A percentile compares a stretch with the other conserved stretches of the same genome.
Conservation (phyloP, 2,329 filamentous ascomycete genomes). For the Pestalotiopsis sp. region DNA sequence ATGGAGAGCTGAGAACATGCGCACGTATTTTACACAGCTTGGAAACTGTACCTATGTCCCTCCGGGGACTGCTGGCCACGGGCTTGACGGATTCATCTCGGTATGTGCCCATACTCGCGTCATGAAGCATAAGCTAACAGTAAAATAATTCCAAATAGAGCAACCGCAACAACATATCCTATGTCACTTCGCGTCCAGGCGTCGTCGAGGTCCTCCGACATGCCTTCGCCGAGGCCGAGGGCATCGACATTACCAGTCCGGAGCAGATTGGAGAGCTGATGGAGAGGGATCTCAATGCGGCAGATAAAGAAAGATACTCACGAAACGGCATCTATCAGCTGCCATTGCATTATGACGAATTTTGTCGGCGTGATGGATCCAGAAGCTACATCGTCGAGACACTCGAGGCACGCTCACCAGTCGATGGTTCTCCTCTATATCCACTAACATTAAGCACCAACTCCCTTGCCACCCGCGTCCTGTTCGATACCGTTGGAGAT, state of each 20-base stretch:
- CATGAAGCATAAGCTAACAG: background rate
- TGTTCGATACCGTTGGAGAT: background rate
- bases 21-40: conserved; percentile 58
- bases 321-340: background rate
- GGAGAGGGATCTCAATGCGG: background rate
- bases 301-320: background rate
- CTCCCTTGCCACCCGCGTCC: background rate
- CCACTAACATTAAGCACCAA: background rate
- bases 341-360: background rate
- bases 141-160: background rate
- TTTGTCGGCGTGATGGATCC: conserved; percentile 14
- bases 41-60: conserved; percentile 40
- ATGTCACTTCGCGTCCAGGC: background rate
- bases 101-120: background rate
- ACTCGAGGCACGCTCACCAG: background rate
- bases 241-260: background rate
- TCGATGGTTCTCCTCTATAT: background rate
- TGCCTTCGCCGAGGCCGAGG: background rate
- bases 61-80: background rate
- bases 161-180: background rate
- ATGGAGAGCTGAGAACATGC: conserved; percentile 63
- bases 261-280: background rate
- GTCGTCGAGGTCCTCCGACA: background rate
- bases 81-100: background rate
- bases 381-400: conserved; percentile 29